Conservation (phyloP, 306 rosid genomes). For the Prunus armeniaca region DNA sequence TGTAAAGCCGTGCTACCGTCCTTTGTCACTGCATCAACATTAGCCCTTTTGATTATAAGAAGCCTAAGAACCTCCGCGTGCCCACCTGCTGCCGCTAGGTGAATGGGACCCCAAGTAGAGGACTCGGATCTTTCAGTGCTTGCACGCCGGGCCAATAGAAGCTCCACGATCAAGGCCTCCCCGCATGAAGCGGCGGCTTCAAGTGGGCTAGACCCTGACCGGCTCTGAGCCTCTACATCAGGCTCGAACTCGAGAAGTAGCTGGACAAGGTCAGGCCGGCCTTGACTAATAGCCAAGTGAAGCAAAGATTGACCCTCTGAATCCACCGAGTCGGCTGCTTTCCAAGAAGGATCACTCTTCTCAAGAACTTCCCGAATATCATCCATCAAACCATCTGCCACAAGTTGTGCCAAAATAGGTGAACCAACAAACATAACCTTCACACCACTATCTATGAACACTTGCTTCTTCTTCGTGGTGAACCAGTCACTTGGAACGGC, state of each 20-base stretch:
- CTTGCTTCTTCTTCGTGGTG: slow-evolving; percentile 76
- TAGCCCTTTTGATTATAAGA: slow-evolving; percentile 65
- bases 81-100: slow-evolving; percentile 52
- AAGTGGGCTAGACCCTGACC: slow-evolving; percentile 51
- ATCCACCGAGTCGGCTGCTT: slow-evolving; percentile 47
- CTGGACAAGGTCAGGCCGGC: slow-evolving; percentile 67
- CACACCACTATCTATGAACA: slow-evolving; percentile 70
- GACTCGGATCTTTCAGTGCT: slow-evolving; percentile 48
- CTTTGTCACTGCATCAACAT: slow-evolving; percentile 44
- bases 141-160: slow-evolving; percentile 63
- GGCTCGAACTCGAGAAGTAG: slow-evolving; percentile 67
- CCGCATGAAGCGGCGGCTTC: slow-evolving; percentile 58
- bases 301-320: slow-evolving; percentile 54
- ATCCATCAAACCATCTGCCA: slow-evolving; percentile 60
- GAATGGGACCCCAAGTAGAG: slow-evolving; percentile 54
- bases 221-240: slow-evolving; percentile 44
- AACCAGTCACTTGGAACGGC: slow-evolving; percentile 75
- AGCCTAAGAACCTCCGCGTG: slow-evolving; percentile 71
- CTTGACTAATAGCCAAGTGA: slow-evolving; percentile 52
- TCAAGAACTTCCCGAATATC: slow-evolving; percentile 64
- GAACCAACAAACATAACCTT: slow-evolving; percentile 74
- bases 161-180: slow-evolving; percentile 65
- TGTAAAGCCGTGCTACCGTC: slow-evolving; percentile 77
- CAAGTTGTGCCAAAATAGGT: slow-evolving; percentile 46
- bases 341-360: slow-evolving; percentile 59